phyloP scores from a whole-genome alignment of 345 rosid species.

The Fremontodendron californicum region DNA sequence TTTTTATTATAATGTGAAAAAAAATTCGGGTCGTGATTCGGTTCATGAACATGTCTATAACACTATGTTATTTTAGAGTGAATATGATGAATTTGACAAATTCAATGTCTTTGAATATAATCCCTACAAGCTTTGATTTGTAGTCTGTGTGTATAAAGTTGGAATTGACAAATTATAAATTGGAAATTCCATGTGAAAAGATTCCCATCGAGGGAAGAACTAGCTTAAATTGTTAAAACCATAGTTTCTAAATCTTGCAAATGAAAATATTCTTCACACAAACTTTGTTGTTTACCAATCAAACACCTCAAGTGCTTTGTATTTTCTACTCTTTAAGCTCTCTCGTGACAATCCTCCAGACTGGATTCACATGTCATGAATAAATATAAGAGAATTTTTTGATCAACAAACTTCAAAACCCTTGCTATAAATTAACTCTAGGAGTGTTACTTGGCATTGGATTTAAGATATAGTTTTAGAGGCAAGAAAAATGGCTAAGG shows the following conservation, averaged over 20 bases:
- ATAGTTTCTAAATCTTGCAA: background rate
- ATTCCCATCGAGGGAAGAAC: background rate
- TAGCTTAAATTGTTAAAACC: background rate
- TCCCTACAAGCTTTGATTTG: background rate
- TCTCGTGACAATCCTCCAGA: slow-evolving; percentile 18
- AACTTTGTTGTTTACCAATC: background rate
- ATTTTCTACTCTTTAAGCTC: background rate
- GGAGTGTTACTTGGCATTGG: background rate
- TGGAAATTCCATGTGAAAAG: background rate
- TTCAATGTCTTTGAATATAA: background rate
- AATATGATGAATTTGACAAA: too few species aligned
- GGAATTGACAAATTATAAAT: background rate
- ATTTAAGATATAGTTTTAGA: background rate
- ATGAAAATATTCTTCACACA: background rate
- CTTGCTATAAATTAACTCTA: background rate
- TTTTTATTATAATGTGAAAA: too few species aligned
- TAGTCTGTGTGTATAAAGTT: background rate
- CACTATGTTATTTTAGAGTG: too few species aligned
- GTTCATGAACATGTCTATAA: too few species aligned
- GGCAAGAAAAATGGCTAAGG: background rate
- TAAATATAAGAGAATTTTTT: background rate
- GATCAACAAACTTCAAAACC: background rate
- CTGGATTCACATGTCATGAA: slow-evolving; percentile 22
- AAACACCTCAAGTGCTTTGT: slow-evolving; percentile 5
- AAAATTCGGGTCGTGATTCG: too few species aligned